Evolutionary conservation across 257 asterid species (phyloP), one percentile per base, ranked within the genome.

Genomic region (Gardenia jasminoides): DNA sequence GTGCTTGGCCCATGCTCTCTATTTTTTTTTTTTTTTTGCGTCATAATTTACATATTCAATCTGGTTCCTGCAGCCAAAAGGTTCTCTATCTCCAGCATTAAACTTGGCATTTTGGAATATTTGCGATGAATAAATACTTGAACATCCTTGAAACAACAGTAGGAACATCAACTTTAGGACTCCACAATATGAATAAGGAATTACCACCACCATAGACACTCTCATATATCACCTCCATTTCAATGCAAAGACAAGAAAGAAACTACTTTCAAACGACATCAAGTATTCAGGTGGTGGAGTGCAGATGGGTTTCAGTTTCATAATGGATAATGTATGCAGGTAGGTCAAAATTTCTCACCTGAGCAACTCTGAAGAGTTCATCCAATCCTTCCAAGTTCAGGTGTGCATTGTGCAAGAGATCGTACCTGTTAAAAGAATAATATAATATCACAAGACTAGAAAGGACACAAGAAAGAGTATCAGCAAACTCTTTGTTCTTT

Each of bases 391-490:
- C 91, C 15, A 96, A 89, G 81, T 91, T 90, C 41, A 96, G 80
- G 84, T 96, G 99, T 58, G 96, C 94, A 83, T 96, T 96, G 83
- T 96, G 99, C 95, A 96, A 84, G 81, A 96, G 96, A 87, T 96
- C 99, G 31, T 93, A 96, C 85, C 99, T 96, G 89, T 81, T 79
- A 79, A 72, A 86, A 24, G 62, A 67, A 72, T 17, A 67, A 76
- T 70, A 73, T 36, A 62, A 70, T 69, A 70, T 80, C 76, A 74
- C 30, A 78, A 48, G 46, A 70, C 4, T 58, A 65, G 8, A 77
- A 47, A 67, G 31, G 41, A 20, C 70, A 59, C 70, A 59, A 13
- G 26, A 56, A 74, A 74, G 48, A 66, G 17, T 10, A 41, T n/a
- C 39, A 47, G 20, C 15, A 26, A 75, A 65, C 24, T 30, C 46